These are phyloP conservation scores for Talaromyces sp. DNA, from an alignment of 2,329 filamentous ascomycete species.

Conservation along the genomic window DNA sequence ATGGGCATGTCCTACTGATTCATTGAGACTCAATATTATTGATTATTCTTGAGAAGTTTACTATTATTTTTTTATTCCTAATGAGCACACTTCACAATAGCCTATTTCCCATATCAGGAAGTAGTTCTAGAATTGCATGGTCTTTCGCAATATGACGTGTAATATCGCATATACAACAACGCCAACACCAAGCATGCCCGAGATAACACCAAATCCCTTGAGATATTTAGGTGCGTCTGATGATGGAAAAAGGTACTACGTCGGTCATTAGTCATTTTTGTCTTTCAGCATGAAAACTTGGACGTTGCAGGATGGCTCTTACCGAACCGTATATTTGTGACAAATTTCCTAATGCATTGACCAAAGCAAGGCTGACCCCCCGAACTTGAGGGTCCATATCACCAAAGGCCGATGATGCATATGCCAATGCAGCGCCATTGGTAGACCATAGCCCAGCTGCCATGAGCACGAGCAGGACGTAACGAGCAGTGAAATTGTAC, in stretches of 20 bases:
- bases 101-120: not conserved
- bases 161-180: not conserved
- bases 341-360: slow-evolving; percentile 52
- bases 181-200: not conserved
- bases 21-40: not conserved
- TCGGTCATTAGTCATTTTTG: no score
- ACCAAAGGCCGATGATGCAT: slow-evolving; percentile 49
- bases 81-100: not conserved
- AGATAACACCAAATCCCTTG: not conserved
- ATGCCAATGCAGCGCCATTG: slow-evolving; percentile 49
- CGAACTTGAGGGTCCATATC: slow-evolving; percentile 46
- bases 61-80: not conserved
- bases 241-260: no score
- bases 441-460: slow-evolving; percentile 51
- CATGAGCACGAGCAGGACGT: slow-evolving; percentile 53
- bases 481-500: slow-evolving; percentile 50
- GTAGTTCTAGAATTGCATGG: not conserved
- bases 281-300: no score
- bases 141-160: not conserved
- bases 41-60: not conserved
- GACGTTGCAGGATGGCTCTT: no score
- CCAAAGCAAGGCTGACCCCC: slow-evolving; percentile 49
- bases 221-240: not conserved
- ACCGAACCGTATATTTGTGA: slow-evolving; percentile 50
- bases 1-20: not conserved